These are phyloP conservation scores for Eustoma russellianum DNA, from an alignment of 257 asterid genomes.

Conservation along the genomic window DNA sequence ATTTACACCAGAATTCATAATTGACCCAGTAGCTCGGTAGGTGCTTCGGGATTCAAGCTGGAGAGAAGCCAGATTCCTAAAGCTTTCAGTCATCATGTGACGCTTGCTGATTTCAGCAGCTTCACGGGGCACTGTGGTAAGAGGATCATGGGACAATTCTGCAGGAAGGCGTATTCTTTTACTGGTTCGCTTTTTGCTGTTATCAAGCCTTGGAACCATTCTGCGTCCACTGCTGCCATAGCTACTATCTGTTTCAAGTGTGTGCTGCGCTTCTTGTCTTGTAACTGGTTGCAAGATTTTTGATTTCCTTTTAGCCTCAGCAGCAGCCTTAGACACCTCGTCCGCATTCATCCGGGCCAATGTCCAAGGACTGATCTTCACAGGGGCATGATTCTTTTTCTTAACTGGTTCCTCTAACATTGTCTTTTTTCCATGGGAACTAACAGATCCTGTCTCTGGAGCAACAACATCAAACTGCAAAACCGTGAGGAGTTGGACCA, in stretches of 20 bases:
- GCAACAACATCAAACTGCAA: slow-evolving; percentile 84
- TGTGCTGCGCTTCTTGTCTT: slow-evolving; percentile 36
- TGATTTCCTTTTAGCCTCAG: slow-evolving; percentile 90
- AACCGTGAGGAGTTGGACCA: slow-evolving; percentile 3
- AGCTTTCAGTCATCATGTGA: slow-evolving; percentile 30
- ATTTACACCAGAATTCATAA: slow-evolving; percentile 31
- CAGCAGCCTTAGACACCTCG: slow-evolving; percentile 88
- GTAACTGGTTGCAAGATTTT: slow-evolving; percentile 64
- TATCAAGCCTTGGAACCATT: slow-evolving; percentile 39
- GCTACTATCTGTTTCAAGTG: slow-evolving; percentile 54
- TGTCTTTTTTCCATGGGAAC: slow-evolving; percentile 71
- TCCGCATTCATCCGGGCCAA: slow-evolving; percentile 83
- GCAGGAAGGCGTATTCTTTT: slow-evolving; percentile 78
- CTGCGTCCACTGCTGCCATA: slow-evolving; percentile 61
- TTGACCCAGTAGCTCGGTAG: slow-evolving; percentile 31
- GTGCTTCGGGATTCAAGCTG: slow-evolving; percentile 63
- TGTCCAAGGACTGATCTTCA: slow-evolving; percentile 96
- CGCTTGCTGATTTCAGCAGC: slow-evolving; percentile 24
- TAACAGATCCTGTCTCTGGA: slow-evolving; percentile 70
- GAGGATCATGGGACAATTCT: slow-evolving; percentile 49
- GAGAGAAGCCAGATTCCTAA: slow-evolving; percentile 49
- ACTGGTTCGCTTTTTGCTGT: slow-evolving; percentile 59
- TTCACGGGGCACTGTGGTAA: slow-evolving; percentile 22
- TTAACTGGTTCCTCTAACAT: slow-evolving; percentile 47
- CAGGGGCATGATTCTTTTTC: slow-evolving; percentile 71